Percentiles rank a stretch among this genome's conserved stretches.
Evolutionary conservation across 2,329 filamentous ascomycete genomes (phyloP).

Genomic region (Pestalotiopsis sp.): DNA sequence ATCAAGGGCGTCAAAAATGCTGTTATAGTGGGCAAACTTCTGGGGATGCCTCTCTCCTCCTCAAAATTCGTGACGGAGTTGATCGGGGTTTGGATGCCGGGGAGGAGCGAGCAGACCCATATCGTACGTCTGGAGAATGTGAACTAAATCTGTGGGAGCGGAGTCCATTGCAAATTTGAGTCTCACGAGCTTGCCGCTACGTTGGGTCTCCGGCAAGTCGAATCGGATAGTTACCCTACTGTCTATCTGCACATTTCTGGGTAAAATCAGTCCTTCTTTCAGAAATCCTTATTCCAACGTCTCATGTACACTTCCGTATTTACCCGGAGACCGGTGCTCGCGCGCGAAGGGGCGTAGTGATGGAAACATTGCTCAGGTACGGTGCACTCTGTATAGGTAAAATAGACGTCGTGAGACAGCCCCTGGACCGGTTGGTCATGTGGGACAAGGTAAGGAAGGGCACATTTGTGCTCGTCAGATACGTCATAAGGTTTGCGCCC

Average conservation of each 20-base stretch:
- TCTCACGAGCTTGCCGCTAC: not conserved
- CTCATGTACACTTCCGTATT: not conserved
- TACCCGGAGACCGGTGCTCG: not conserved
- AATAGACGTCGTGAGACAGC: not conserved
- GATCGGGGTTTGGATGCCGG: constrained; percentile 3
- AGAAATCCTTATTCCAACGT: not conserved
- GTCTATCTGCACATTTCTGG: not conserved
- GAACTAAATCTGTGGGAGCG: constrained; percentile 1
- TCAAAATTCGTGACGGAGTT: not conserved
- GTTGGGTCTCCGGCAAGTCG: not conserved
- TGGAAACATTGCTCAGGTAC: not conserved
- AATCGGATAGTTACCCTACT: not conserved
- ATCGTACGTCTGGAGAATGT: constrained; percentile 1
- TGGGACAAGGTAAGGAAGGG: not conserved
- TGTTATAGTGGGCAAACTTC: not conserved
- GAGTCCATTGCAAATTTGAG: not conserved
- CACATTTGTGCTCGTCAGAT: not conserved
- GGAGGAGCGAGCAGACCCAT: not conserved
- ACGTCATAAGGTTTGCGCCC: not conserved
- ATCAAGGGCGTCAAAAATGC: not conserved
- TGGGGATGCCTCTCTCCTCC: not conserved
- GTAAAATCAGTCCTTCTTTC: not conserved
- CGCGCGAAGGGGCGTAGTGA: not conserved
- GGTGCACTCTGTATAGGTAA: not conserved
- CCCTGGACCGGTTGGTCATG: not conserved